Evolutionary conservation across 202 grass and related monocot genomes (phyloP).

Genomic region (Elaeis oleifera): DNA sequence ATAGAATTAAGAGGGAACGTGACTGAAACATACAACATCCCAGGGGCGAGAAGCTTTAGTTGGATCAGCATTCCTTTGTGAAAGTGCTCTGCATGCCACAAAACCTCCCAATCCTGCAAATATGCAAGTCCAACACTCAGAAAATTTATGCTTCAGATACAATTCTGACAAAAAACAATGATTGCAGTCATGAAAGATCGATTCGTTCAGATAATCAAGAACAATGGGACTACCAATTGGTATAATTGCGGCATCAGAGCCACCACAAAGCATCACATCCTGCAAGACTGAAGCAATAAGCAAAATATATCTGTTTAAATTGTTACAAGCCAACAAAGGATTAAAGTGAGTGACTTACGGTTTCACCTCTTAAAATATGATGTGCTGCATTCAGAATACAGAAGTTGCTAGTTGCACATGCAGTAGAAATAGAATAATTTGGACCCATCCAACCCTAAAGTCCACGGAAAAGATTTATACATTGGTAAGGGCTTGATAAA

Average conservation of each 20-base stretch:
- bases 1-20: neutral
- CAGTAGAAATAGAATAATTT: constrained; percentile 98
- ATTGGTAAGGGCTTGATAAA: no score
- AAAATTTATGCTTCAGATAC: no score
- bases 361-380: constrained; percentile 93
- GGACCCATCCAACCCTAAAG: constrained; percentile 95
- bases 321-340: constrained; percentile 1
- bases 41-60: constrained; percentile 97
- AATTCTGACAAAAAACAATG: neutral
- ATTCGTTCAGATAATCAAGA: constrained; percentile 5
- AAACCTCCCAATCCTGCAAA: constrained; percentile 89
- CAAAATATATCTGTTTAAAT: constrained; percentile 16
- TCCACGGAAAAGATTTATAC: neutral
- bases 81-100: constrained; percentile 97
- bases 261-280: constrained; percentile 99
- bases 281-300: constrained; percentile 37
- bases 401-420: constrained; percentile 98
- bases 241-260: constrained; percentile 88
- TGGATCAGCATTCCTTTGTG: constrained; percentile 84
- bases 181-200: constrained; percentile 18
- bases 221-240: constrained; percentile 55
- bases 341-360: constrained; percentile 44
- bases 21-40: constrained; percentile 64
- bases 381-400: constrained; percentile 97
- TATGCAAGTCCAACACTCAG: neutral